Conservation (phyloP, 106 monocot species). For the Apostasia ramifera region DNA sequence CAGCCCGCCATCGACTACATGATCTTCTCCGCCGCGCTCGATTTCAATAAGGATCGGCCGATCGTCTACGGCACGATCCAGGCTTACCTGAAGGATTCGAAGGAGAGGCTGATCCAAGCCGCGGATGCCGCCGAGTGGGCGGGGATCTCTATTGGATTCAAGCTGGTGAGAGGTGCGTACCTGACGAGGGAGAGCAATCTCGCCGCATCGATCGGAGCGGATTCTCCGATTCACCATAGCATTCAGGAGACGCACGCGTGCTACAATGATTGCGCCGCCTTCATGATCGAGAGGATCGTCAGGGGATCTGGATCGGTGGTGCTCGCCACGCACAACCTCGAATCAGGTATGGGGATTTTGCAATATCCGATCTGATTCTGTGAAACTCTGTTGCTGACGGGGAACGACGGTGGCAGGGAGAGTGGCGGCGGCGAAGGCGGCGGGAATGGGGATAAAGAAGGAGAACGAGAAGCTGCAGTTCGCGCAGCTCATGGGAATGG, state of each 20-base stretch:
- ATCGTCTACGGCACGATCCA: slow-evolving; percentile 80
- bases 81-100: slow-evolving; percentile 71
- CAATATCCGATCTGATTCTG: too few relatives aligned
- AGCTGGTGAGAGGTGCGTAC: slow-evolving; percentile 92
- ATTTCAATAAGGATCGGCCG: slow-evolving; percentile 45
- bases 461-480: slow-evolving; percentile 61
- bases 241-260: slow-evolving; percentile 69
- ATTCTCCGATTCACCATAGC: slow-evolving; percentile 66
- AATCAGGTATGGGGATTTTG: slow-evolving; percentile 44
- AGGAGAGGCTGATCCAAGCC: slow-evolving; percentile 47
- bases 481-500: slow-evolving; percentile 96
- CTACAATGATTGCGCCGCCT: slow-evolving; percentile 57
- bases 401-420: slow-evolving; percentile 28
- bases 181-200: slow-evolving; percentile 53
- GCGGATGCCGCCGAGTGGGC: slow-evolving; percentile 47
- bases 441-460: slow-evolving; percentile 57
- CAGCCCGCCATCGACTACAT: slow-evolving; percentile 95
- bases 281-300: slow-evolving; percentile 57
- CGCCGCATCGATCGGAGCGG: slow-evolving; percentile 44
- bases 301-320: slow-evolving; percentile 43
- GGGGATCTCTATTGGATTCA: slow-evolving; percentile 56
- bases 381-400: not conserved
- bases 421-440: slow-evolving; percentile 51
- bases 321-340: slow-evolving; percentile 89
- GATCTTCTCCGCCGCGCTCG: slow-evolving; percentile 42